Base-by-base conservation (phyloP, 371 early-diverging fungal species). In the Amoeboradix gromovi region DNA sequence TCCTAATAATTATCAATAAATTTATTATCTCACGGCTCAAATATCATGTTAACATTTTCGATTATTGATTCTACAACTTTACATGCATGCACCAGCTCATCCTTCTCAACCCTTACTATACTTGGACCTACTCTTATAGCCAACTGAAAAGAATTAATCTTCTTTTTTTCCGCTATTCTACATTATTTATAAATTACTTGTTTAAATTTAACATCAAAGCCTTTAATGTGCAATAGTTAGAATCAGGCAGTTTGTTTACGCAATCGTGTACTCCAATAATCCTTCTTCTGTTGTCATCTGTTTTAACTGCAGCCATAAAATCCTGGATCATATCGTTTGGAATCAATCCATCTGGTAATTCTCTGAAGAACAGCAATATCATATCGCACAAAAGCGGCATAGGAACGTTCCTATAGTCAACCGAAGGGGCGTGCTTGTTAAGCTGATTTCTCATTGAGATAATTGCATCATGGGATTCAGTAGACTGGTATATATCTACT, bases 261-360 rank as follows among this genome's bases (percentile, higher is more conserved):
- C 81, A 71, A 70, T 85, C 80, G 76, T 87, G 84, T 48, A 84
- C 70, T 31, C 78, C 76, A 68, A 83, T 76, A 30, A 88, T 74
- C 70, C 84, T 78, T 74, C 76, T 70, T 2, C 78, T 74, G 31
- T 83, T 80, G 71, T 86, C 85, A 22, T 83, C 81, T 31, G 80
- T 79, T 71, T 74, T 78, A 0, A 85, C 83, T 12, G 87, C 86
- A 68, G 82, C 79, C 65, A 86, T 74, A 67, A 92, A 82, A 28
- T 80, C 75, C 5, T 80, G 77, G 73, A 84, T 86, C 67, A 81
- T 72, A 17, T 73, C 68, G 31, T 77, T 73, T 17, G 92, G 86
- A 68, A 94, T 77, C 0, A 92, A 76, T 0, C 90, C 85, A 66
- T 89, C 88, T 16, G 92, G 91, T 27, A 94, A 76, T 73, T 91